Percentiles rank a stretch among this genome's conserved stretches.
Conservation (phyloP, 805 yeast species). For the Cyberlindnera maritima region DNA sequence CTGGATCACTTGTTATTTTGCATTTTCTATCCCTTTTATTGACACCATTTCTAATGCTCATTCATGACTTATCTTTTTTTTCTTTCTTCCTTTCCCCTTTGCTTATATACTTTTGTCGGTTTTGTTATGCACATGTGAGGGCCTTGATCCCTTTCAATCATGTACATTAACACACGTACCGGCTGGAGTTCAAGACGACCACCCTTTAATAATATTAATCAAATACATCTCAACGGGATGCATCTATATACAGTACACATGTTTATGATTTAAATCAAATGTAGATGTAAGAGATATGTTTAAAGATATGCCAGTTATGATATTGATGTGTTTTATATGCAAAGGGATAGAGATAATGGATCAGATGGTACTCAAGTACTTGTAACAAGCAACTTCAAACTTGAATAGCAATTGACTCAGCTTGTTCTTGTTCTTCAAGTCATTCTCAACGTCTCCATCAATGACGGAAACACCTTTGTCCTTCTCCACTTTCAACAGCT, state of each 20-base stretch:
- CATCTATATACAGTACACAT: too few relatives aligned
- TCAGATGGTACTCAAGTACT: slow-evolving; percentile 14
- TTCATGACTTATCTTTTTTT: background rate
- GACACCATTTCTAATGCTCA: background rate
- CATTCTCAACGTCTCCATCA: slow-evolving; percentile 34
- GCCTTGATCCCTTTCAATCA: too few relatives aligned
- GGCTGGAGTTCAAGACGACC: too few relatives aligned
- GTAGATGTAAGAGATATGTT: too few relatives aligned
- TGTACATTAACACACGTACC: too few relatives aligned
- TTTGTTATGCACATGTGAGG: too few relatives aligned
- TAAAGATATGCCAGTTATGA: too few relatives aligned
- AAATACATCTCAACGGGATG: too few relatives aligned
- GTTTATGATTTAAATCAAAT: too few relatives aligned
- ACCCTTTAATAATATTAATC: too few relatives aligned
- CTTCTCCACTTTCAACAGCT: slow-evolving; percentile 47
- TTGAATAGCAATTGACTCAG: slow-evolving; percentile 30
- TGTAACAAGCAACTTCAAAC: slow-evolving; percentile 31
- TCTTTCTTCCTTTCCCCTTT: too few relatives aligned
- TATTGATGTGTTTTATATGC: too few relatives aligned
- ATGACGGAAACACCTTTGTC: slow-evolving; percentile 33
- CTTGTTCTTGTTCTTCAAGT: slow-evolving; percentile 32
- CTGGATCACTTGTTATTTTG: background rate
- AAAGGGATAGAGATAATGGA: background rate
- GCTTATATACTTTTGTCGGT: background rate
- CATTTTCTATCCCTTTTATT: background rate